These are phyloP conservation scores for Thermomucor indicae-seudaticae DNA, from an alignment of 371 early-diverging fungal genomes.

Conservation along the genomic window DNA sequence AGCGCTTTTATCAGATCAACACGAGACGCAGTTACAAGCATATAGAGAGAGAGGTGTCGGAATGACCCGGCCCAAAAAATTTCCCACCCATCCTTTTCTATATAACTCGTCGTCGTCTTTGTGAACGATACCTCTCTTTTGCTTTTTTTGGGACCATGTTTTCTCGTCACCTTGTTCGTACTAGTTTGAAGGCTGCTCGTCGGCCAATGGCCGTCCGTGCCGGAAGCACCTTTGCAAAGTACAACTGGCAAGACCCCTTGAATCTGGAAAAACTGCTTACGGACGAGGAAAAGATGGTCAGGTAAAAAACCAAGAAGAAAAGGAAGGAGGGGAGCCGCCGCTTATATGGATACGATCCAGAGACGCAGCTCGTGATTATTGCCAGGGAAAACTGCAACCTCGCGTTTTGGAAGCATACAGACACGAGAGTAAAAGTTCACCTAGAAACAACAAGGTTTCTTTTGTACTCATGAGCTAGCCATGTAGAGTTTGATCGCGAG, in stretches of 20 bases:
- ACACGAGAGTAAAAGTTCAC: slow-evolving; percentile 65
- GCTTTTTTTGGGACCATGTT: too few relatives aligned
- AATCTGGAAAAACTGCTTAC: slow-evolving; percentile 82
- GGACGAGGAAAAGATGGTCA: slow-evolving; percentile 83
- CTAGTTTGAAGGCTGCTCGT: slow-evolving; percentile 1
- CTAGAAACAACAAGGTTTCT: not conserved
- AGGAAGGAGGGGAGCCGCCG: too few relatives aligned
- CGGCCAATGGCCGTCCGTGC: slow-evolving; percentile 50
- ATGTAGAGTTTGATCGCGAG: slow-evolving; percentile 77
- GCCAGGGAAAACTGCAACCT: slow-evolving; percentile 86
- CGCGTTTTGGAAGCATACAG: slow-evolving; percentile 84
- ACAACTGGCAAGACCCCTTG: slow-evolving; percentile 93
- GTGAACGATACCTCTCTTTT: too few relatives aligned
- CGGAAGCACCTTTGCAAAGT: slow-evolving; percentile 62
- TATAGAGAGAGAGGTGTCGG: too few relatives aligned
- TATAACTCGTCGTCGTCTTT: too few relatives aligned
- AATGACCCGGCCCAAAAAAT: too few relatives aligned
- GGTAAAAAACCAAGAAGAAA: too few relatives aligned
- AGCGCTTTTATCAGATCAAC: too few relatives aligned
- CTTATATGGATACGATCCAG: slow-evolving; percentile 36
- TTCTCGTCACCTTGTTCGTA: slow-evolving; percentile 14
- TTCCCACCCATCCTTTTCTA: too few relatives aligned
- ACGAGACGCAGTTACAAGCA: too few relatives aligned
- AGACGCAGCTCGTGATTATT: slow-evolving; percentile 85
- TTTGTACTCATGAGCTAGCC: not conserved